Base-by-base conservation (phyloP, 305 asterid genomes). In the Nicotiana rustica region DNA sequence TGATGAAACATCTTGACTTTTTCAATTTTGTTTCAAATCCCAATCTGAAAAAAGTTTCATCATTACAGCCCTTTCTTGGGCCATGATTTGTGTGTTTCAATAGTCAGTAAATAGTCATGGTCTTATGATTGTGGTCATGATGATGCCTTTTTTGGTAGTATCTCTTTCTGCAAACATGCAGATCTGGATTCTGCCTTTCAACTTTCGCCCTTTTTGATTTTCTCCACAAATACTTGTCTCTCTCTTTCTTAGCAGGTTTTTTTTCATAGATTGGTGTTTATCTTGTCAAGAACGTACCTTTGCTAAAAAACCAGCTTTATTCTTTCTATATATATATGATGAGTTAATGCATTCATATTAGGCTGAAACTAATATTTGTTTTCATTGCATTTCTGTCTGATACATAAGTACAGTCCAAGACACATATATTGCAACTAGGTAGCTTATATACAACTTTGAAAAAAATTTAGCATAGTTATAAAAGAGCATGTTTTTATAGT, bases 371-470 rank as follows among this genome's bases (percentile, higher is more conserved):
- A 6, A 38, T 38, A 6, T 89, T 92, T 0, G 91, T 87, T 19
- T 90, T 90, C 0, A 84, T 67, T 31, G 65, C 87, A 15, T 87
- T 88, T 36, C 89, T 90, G 29, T 79, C 82, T 49, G 29, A 7
- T 38, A 38, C 8, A 38, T 38, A 6, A 36, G 41, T 36, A 36
- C 7, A 36, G 41, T 36, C 41, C 41, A 25, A 36, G 4, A 33
- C 41, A 36, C 41, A 36, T 36, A 4, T 36, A 4, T 36, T 36
- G 41, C 41, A 36, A 36, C 41, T 36, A 4, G 41, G 41, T 36
- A 36, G 41, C 41, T 5, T 5, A 36, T 36, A 36, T 36, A 36
- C 41, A 36, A 36, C 7, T 36, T 36, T 36, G 41, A 25, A 36
- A 36, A 36, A 36, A 6, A 36, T 36, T 6, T 36, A 38, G 44